phyloP scores from a whole-genome alignment of 768 basidiomycete genomes.

The Rhizopogon roseolus region DNA sequence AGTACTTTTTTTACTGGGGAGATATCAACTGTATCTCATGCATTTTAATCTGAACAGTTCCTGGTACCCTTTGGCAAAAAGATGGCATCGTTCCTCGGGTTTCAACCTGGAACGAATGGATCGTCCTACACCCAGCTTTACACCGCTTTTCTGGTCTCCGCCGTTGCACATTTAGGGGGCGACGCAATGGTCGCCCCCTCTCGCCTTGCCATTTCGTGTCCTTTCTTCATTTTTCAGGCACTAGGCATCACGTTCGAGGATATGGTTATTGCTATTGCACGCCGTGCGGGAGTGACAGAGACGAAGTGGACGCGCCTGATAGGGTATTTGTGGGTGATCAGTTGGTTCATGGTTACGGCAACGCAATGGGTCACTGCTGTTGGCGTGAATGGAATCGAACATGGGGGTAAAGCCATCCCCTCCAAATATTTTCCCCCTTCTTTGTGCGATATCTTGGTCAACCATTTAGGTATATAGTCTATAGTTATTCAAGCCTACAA shows the following conservation, averaged over 20 bases:
- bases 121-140: conserved; percentile 32
- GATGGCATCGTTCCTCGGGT: conserved; percentile 15
- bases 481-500: too few relatives aligned
- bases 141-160: conserved; percentile 31
- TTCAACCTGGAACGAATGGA: conserved; percentile 20
- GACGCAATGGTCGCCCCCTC: conserved; percentile 17
- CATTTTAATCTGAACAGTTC: conserved; percentile 13
- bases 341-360: conserved; percentile 16
- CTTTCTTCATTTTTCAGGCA: conserved; percentile 28
- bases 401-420: not conserved
- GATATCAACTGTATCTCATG: not conserved
- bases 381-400: not conserved
- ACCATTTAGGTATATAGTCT: not conserved
- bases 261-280: conserved; percentile 14
- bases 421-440: not conserved
- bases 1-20: conserved; percentile 3
- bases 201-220: not conserved
- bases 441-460: not conserved
- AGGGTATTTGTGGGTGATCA: conserved; percentile 23
- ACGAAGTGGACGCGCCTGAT: conserved; percentile 8
- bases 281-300: conserved; percentile 7
- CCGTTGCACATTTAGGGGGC: conserved; percentile 30
- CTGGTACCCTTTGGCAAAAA: conserved; percentile 22
- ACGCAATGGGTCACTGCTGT: not conserved
- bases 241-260: conserved; percentile 33